Conservation (phyloP, 306 rosid species). For the Prunus padus region DNA sequence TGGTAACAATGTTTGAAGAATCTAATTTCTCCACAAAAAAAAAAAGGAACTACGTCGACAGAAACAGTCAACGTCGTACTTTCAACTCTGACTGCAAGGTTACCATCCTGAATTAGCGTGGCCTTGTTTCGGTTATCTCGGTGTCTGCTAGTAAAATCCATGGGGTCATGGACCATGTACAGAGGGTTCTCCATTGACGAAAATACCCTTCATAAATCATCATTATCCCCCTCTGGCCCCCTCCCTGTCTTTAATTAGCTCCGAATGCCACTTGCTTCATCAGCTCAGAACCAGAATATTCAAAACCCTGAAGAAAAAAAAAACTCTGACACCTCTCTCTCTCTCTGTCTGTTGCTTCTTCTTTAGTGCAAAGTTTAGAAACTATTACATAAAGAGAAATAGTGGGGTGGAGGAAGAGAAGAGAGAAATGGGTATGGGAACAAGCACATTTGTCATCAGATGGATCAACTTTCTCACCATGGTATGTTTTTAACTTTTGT, state of each 20-base stretch:
- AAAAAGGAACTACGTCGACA: background rate
- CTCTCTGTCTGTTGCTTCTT: background rate
- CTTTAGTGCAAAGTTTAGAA: background rate
- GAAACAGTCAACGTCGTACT: background rate
- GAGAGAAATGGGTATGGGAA: constrained; percentile 66
- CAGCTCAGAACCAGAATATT: constrained; percentile 24
- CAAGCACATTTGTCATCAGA: constrained; percentile 90
- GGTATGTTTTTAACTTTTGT: constrained; percentile 39
- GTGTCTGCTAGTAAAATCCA: constrained; percentile 24
- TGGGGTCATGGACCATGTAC: constrained; percentile 36
- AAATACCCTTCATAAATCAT: constrained; percentile 17
- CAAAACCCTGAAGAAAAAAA: constrained; percentile 1
- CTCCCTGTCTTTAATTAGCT: constrained; percentile 14
- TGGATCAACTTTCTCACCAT: constrained; percentile 94
- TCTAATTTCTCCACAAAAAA: background rate
- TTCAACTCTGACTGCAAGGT: constrained; percentile 8
- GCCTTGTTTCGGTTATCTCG: background rate
- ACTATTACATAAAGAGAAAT: background rate
- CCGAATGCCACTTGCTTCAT: constrained; percentile 29
- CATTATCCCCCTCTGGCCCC: constrained; percentile 12
- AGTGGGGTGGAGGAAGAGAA: background rate
- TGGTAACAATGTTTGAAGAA: background rate
- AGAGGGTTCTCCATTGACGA: constrained; percentile 11
- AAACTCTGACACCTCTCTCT: constrained; percentile 18
- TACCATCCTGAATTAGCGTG: background rate